Conservation (phyloP, 495 filamentous ascomycete genomes). For the Collariella sp. region DNA sequence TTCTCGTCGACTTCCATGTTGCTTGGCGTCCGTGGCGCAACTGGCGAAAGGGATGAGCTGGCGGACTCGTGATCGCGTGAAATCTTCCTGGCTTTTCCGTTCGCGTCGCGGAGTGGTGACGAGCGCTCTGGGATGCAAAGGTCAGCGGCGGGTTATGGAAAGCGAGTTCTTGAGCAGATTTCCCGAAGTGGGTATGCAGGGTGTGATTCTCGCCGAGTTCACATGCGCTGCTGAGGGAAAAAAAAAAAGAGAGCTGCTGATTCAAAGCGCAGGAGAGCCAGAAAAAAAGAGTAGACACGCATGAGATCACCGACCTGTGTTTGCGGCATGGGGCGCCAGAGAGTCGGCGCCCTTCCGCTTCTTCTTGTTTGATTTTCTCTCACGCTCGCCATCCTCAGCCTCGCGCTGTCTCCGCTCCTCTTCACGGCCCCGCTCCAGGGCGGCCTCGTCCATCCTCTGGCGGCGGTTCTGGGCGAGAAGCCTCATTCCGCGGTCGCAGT, state of each 20-base stretch:
- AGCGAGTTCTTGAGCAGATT: not conserved
- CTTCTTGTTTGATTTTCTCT: conserved; percentile 49
- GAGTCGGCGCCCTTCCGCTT: conserved; percentile 46
- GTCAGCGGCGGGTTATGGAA: conserved; percentile 4
- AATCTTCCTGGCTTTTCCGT: conserved; percentile 37
- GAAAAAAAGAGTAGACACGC: too few relatives aligned
- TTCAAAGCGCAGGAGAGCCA: not conserved
- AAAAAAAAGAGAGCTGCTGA: not conserved
- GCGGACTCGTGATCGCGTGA: conserved; percentile 49
- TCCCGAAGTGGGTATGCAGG: conserved; percentile 1
- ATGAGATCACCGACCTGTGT: conserved; percentile 49
- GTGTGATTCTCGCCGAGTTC: not conserved
- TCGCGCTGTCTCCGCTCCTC: conserved; percentile 33
- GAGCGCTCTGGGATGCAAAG: conserved; percentile 32
- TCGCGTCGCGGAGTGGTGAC: conserved; percentile 35
- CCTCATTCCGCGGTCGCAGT: conserved; percentile 66
- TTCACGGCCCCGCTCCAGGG: conserved; percentile 33
- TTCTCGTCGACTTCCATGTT: conserved; percentile 46
- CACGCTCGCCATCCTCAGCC: conserved; percentile 39
- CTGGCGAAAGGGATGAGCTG: conserved; percentile 57
- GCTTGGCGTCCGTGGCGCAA: conserved; percentile 39
- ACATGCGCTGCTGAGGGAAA: not conserved
- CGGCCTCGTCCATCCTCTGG: conserved; percentile 43
- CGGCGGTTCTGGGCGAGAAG: conserved; percentile 57
- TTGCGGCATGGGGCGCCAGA: conserved; percentile 57